These are phyloP conservation scores for Scopulariopsis brevicaulis DNA, from an alignment of 2,329 filamentous ascomycete genomes.

Conservation along the genomic window DNA sequence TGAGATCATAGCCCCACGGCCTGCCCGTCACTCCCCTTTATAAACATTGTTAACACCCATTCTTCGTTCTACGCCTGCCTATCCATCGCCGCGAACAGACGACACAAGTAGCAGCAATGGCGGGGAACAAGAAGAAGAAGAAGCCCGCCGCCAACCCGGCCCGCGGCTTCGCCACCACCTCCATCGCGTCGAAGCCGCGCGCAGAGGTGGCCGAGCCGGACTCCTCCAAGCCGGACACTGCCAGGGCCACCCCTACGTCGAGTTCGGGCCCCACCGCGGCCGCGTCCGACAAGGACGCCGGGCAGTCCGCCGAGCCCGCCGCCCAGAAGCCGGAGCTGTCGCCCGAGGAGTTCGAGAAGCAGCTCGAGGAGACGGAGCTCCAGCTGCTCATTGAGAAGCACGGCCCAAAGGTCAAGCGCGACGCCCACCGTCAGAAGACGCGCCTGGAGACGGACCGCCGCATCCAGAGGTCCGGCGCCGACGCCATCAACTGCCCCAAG, in stretches of 20 bases:
- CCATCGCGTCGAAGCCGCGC: constrained; percentile 72
- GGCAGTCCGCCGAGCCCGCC: neutral
- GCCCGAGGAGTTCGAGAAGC: constrained; percentile 80
- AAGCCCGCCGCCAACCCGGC: constrained; percentile 81
- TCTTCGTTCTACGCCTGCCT: neutral
- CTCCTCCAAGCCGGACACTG: constrained; percentile 10
- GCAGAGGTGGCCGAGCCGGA: constrained; percentile 40
- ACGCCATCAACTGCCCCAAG: constrained; percentile 57
- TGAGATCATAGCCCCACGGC: neutral
- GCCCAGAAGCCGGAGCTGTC: constrained; percentile 38
- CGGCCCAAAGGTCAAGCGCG: constrained; percentile 65
- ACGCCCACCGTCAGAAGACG: constrained; percentile 63
- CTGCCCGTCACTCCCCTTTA: neutral
- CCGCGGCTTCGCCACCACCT: constrained; percentile 88
- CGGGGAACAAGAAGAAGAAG: constrained; percentile 65
- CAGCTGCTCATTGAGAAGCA: constrained; percentile 81
- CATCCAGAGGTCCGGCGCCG: constrained; percentile 67
- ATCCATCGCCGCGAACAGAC: neutral
- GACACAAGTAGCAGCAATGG: neutral
- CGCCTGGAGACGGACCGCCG: constrained; percentile 80
- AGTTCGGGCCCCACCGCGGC: constrained; percentile 8
- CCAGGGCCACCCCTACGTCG: constrained; percentile 2
- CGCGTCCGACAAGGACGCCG: neutral
- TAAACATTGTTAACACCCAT: neutral
- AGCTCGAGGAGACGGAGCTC: constrained; percentile 82